These are phyloP conservation scores for Beta macrorhiza DNA, from an alignment of 179 eudicot species.

Conservation along the genomic window DNA sequence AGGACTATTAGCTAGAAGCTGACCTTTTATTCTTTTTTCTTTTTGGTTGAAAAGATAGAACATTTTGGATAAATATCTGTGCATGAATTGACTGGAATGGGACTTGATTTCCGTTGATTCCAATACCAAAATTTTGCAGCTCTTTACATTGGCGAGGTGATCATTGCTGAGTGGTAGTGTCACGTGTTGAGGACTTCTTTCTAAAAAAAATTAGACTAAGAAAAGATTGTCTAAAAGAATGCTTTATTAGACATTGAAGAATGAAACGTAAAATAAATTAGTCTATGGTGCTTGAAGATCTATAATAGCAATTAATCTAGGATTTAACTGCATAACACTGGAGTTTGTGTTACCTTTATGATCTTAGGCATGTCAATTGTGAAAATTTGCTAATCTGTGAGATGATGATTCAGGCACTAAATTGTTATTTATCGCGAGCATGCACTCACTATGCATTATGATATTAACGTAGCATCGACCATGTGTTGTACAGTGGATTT, in stretches of 20 bases:
- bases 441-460: neutral
- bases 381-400: neutral
- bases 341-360: neutral
- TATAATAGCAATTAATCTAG: neutral
- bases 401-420: neutral
- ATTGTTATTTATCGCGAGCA: neutral
- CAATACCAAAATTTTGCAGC: neutral
- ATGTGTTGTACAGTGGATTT: slow-evolving; percentile 54
- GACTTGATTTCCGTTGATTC: neutral
- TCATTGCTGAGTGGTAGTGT: neutral
- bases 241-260: neutral
- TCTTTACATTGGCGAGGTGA: neutral
- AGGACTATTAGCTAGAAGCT: neutral
- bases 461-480: neutral
- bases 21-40: neutral
- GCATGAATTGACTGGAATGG: neutral
- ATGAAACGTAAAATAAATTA: neutral
- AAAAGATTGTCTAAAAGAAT: neutral
- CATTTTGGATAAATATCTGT: neutral
- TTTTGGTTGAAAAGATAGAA: neutral
- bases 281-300: neutral
- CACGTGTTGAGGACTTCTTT: neutral
- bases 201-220: neutral
- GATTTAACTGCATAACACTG: neutral
- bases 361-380: neutral